A percentile compares a stretch with the other conserved stretches of the same genome.
phyloP scores from a whole-genome alignment of 257 asterid species.

The Lavandula angustifolia region DNA sequence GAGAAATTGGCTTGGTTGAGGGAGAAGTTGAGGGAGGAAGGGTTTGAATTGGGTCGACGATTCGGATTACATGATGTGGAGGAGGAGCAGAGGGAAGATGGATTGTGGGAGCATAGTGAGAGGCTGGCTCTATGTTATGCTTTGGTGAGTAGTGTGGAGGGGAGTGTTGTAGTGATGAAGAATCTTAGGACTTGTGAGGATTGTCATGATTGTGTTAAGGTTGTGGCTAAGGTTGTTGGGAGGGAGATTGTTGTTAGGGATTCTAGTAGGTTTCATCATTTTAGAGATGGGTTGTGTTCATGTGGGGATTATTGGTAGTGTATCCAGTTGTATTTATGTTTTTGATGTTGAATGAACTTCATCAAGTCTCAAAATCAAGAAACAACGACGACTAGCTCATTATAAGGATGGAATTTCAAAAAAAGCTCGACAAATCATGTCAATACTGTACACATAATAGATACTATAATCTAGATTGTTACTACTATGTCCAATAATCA shows the following conservation, averaged over 20 bases:
- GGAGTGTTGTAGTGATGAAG: conserved; percentile 53
- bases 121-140: conserved; percentile 58
- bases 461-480: no score
- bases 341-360: no score
- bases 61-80: conserved; percentile 56
- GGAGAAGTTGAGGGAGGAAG: conserved; percentile 42
- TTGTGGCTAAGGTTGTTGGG: conserved; percentile 41
- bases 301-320: conserved; percentile 57
- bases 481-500: no score
- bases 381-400: no score
- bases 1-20: conserved; percentile 48
- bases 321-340: no score
- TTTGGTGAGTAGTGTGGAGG: conserved; percentile 37
- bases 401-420: no score
- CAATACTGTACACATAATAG: no score
- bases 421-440: no score
- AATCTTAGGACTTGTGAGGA: conserved; percentile 56
- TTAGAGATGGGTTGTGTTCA: conserved; percentile 60
- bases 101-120: conserved; percentile 53
- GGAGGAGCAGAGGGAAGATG: conserved; percentile 52
- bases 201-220: conserved; percentile 58
- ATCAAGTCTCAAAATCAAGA: no score
- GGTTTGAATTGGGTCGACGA: conserved; percentile 47
- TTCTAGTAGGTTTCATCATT: conserved; percentile 66
- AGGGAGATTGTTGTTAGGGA: conserved; percentile 52